Percentiles rank a stretch among this genome's conserved stretches.
Conservation (phyloP, 495 filamentous ascomycete genomes). For the Aspergillus heteromorphus region DNA sequence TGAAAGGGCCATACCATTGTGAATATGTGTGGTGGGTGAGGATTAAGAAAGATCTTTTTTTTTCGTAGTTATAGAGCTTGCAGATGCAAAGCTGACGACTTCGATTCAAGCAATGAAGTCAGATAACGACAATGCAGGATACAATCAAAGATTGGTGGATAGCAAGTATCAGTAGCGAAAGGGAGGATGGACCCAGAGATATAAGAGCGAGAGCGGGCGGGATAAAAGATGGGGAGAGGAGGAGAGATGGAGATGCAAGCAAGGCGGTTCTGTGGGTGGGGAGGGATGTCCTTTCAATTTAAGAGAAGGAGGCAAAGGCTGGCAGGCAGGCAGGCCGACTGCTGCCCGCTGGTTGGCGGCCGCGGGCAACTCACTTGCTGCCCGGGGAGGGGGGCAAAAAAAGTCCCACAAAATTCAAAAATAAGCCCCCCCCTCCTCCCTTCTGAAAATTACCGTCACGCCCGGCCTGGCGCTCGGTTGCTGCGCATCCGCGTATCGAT, state of each 20-base stretch:
- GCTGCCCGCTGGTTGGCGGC: not conserved
- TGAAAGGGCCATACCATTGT: slow-evolving; percentile 10
- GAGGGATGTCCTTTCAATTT: slow-evolving; percentile 16
- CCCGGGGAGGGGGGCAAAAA: not conserved
- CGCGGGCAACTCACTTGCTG: too few relatives aligned
- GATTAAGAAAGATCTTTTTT: slow-evolving; percentile 20
- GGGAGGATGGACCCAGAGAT: slow-evolving; percentile 7
- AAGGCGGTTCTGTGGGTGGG: slow-evolving; percentile 15
- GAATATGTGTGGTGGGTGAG: slow-evolving; percentile 8
- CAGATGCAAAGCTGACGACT: slow-evolving; percentile 4
- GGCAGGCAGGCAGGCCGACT: too few relatives aligned
- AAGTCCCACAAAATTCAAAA: not conserved
- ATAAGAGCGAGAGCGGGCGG: slow-evolving; percentile 8
- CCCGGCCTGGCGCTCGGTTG: not conserved
- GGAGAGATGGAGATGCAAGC: slow-evolving; percentile 17
- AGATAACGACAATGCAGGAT: slow-evolving; percentile 6
- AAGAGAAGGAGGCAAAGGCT: slow-evolving; percentile 11
- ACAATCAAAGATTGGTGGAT: slow-evolving; percentile 10
- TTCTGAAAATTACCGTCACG: slow-evolving; percentile 1
- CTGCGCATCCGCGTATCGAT: not conserved
- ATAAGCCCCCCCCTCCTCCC: too few relatives aligned
- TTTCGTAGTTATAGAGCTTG: not conserved
- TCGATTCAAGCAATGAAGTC: not conserved
- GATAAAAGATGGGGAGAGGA: slow-evolving; percentile 8
- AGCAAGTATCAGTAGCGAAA: slow-evolving; percentile 4